phyloP scores from a whole-genome alignment of 495 filamentous ascomycete species.

The Podospora fimiseda region DNA sequence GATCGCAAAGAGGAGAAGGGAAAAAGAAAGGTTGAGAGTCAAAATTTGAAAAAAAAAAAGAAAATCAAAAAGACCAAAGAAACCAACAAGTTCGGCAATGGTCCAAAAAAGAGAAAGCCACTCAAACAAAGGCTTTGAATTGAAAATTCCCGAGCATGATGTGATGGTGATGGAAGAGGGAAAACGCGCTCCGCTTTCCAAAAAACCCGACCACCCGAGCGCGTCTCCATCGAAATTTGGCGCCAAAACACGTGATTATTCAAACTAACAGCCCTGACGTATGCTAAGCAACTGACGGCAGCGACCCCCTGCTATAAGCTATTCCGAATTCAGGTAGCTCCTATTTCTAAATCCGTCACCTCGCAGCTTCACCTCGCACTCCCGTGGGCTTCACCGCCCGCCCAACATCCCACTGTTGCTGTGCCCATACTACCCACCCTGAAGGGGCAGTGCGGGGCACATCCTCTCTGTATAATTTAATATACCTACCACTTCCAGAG shows the following conservation, averaged over 20 bases:
- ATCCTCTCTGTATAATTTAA: neutral
- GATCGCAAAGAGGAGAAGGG: too few species aligned
- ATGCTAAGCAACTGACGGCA: neutral
- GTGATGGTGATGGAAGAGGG: neutral
- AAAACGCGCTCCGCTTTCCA: neutral
- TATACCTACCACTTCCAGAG: neutral
- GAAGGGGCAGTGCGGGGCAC: neutral
- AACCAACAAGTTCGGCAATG: neutral
- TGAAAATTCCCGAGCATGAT: neutral
- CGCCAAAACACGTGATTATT: constrained; percentile 9
- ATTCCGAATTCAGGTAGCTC: constrained; percentile 2
- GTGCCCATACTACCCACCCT: too few species aligned
- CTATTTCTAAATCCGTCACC: constrained; percentile 2
- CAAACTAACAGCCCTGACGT: constrained; percentile 1
- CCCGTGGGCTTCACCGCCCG: neutral
- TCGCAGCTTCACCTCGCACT: constrained; percentile 1
- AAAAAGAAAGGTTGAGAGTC: too few species aligned
- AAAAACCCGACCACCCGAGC: too few species aligned
- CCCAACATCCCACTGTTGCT: neutral
- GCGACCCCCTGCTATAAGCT: neutral
- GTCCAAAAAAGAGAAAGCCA: too few species aligned
- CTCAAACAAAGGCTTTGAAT: too few species aligned
- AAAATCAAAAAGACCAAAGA: too few species aligned
- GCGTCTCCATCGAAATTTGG: neutral
- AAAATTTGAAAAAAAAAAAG: too few species aligned